Conservation (phyloP, 192 early-diverging fungal species). For the Coemansia sp. region DNA sequence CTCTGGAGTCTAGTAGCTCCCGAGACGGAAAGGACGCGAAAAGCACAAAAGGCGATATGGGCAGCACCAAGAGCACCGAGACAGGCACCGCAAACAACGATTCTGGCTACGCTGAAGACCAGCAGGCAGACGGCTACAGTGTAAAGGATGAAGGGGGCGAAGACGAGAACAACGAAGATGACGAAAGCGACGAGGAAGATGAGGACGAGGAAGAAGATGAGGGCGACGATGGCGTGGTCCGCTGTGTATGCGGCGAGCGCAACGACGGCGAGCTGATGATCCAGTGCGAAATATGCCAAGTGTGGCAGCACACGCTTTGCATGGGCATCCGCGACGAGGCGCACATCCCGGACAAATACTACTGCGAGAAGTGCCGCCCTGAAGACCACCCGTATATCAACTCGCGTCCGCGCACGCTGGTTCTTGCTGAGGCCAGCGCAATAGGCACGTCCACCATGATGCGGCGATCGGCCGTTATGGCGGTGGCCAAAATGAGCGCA, state of each 20-base stretch:
- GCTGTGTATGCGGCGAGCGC: conserved; percentile 54
- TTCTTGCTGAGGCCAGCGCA: conserved; percentile 41
- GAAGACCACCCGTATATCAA: conserved; percentile 71
- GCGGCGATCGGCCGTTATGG: conserved; percentile 52
- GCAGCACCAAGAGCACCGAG: neutral
- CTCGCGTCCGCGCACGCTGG: conserved; percentile 45
- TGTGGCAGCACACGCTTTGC: conserved; percentile 96
- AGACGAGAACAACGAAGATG: conserved; percentile 8
- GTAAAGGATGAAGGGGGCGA: neutral
- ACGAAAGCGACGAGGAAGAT: conserved; percentile 10
- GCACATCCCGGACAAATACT: conserved; percentile 88
- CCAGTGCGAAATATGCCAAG: conserved; percentile 90
- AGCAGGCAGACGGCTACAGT: neutral
- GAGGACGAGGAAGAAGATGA: conserved; percentile 18
- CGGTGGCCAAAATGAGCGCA: conserved; percentile 52
- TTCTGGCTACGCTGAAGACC: conserved; percentile 2
- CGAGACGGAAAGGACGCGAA: neutral
- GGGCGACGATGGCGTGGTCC: conserved; percentile 50
- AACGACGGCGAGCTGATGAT: conserved; percentile 82
- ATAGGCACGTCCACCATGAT: conserved; percentile 51
- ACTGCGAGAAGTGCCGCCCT: conserved; percentile 89
- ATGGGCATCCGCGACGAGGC: conserved; percentile 75
- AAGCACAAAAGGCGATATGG: neutral
- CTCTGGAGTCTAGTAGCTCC: neutral
- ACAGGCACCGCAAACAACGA: neutral